phyloP scores from a whole-genome alignment of 768 basidiomycete species.

The Tulasnella sp. region DNA sequence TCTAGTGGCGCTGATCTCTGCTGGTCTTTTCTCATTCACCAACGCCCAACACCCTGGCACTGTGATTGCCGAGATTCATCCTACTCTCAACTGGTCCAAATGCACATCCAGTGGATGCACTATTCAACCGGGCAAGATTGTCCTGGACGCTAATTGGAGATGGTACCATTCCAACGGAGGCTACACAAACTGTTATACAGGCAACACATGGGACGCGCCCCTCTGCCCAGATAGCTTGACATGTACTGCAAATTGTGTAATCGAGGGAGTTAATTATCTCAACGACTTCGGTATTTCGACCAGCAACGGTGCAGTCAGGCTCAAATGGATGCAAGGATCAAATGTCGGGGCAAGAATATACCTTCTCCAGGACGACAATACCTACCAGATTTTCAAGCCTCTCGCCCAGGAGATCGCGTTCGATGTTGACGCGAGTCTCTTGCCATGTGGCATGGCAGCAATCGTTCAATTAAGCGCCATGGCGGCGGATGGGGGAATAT shows the following conservation, averaged over 20 bases:
- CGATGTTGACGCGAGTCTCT: neutral
- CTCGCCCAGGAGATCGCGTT: neutral
- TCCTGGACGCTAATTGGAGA: conserved; percentile 23
- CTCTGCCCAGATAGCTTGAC: neutral
- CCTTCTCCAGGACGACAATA: conserved; percentile 40
- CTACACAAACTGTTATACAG: neutral
- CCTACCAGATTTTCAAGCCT: conserved; percentile 13
- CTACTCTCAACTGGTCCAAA: conserved; percentile 44
- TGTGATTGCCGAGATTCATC: conserved; percentile 46
- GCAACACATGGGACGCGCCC: neutral
- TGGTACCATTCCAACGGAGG: neutral
- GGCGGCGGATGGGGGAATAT: conserved; percentile 6
- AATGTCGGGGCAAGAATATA: conserved; percentile 36
- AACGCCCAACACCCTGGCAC: conserved; percentile 52
- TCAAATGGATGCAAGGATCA: conserved; percentile 47
- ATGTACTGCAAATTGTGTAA: conserved; percentile 14
- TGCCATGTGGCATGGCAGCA: neutral
- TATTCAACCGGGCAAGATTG: neutral
- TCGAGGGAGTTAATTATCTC: conserved; percentile 41
- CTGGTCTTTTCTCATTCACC: conserved; percentile 38
- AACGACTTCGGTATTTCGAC: conserved; percentile 53
- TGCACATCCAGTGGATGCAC: conserved; percentile 38
- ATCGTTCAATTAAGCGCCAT: neutral
- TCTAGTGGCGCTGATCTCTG: neutral
- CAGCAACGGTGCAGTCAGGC: conserved; percentile 44